Percentiles rank a stretch among this genome's conserved stretches.
These are phyloP conservation scores for Yamadazyma dendronema DNA, from an alignment of 1,139 yeast species.

Conservation along the genomic window DNA sequence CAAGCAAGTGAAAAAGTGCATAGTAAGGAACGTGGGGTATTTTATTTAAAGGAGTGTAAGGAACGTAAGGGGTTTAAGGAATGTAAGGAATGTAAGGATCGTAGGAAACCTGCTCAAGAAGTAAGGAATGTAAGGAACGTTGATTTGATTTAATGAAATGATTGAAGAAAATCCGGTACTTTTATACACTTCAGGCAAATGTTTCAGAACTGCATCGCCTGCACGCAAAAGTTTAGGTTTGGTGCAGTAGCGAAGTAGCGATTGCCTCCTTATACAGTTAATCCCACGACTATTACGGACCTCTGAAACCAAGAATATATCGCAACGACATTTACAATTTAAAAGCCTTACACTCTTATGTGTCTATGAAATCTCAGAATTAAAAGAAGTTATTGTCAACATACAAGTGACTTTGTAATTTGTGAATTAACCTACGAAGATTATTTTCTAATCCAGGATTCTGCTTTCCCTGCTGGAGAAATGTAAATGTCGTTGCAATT, in stretches of 20 bases:
- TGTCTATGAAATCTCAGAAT: too few species aligned
- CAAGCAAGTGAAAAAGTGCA: conserved; percentile 11
- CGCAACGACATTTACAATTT: too few species aligned
- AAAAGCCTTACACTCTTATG: too few species aligned
- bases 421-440: too few species aligned
- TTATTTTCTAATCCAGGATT: too few species aligned
- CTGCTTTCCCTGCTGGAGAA: too few species aligned
- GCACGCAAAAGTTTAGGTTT: neutral
- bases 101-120: neutral
- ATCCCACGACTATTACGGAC: too few species aligned
- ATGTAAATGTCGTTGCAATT: too few species aligned
- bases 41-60: conserved; percentile 6
- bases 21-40: conserved; percentile 3
- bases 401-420: too few species aligned
- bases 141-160: neutral
- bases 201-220: neutral
- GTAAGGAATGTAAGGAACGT: neutral
- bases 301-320: too few species aligned
- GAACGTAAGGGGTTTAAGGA: conserved; percentile 3
- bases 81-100: conserved; percentile 1
- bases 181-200: conserved; percentile 1
- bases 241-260: neutral
- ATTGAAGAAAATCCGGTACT: neutral
- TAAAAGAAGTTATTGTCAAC: too few species aligned
- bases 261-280: neutral